phyloP scores from a whole-genome alignment of 2,329 filamentous ascomycete species.

The Alternaria brassicae region DNA sequence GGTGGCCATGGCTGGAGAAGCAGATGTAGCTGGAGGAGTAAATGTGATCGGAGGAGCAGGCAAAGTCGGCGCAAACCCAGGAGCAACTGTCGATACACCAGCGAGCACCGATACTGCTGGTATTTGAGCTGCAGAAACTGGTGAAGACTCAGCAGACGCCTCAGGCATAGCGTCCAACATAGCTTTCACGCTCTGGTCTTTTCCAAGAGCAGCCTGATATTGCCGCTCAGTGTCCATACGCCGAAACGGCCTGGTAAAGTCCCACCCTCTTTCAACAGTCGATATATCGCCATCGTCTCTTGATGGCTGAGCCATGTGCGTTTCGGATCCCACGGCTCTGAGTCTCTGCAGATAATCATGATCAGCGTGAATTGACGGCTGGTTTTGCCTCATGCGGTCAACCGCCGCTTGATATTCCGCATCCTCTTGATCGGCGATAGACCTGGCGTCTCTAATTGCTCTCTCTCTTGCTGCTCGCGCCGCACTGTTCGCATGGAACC shows the following conservation, averaged over 20 bases:
- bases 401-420: not conserved
- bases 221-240: not conserved
- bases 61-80: no score
- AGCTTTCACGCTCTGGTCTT: not conserved
- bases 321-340: not conserved
- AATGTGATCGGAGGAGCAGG: no score
- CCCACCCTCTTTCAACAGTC: not conserved
- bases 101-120: not conserved
- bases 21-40: not conserved
- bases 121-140: not conserved
- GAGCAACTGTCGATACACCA: not conserved
- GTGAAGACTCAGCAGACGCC: not conserved
- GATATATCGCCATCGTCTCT: not conserved
- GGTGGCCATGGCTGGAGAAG: not conserved
- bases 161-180: accelerated
- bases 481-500: not conserved
- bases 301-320: not conserved
- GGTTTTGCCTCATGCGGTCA: not conserved
- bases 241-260: not conserved
- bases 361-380: not conserved
- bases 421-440: not conserved
- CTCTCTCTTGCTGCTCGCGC: not conserved
- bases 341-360: not conserved
- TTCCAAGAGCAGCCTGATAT: not conserved
- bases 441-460: not conserved